phyloP scores from a whole-genome alignment of 164 flowering plant species.

The Euptelea pleiosperma region DNA sequence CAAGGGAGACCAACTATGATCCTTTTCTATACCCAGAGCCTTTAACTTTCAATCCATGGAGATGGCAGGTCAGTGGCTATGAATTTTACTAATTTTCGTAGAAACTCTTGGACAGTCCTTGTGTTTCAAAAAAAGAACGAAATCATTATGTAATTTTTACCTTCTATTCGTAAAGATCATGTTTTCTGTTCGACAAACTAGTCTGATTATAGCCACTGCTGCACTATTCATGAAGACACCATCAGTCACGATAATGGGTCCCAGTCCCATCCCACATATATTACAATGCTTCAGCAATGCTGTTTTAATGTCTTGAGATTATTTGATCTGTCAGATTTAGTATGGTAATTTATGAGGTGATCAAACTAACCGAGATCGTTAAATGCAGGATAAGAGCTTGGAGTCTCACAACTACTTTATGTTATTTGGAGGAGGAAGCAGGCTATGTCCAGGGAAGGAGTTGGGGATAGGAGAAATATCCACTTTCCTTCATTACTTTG shows the following conservation, averaged over 20 bases:
- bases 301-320: too few species aligned
- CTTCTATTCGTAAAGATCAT: too few species aligned
- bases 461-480: slow-evolving; percentile 72
- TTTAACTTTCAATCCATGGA: slow-evolving; percentile 52
- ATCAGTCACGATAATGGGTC: too few species aligned
- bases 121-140: too few species aligned
- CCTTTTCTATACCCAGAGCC: slow-evolving; percentile 47
- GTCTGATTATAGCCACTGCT: too few species aligned
- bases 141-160: too few species aligned
- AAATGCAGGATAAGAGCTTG: slow-evolving; percentile 54
- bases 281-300: too few species aligned
- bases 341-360: not conserved
- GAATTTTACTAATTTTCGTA: not conserved
- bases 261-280: too few species aligned
- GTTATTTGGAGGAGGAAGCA: slow-evolving; percentile 80
- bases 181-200: too few species aligned
- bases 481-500: slow-evolving; percentile 76
- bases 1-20: slow-evolving; percentile 49
- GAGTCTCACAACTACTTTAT: slow-evolving; percentile 57
- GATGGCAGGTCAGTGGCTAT: slow-evolving; percentile 48
- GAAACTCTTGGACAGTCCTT: too few species aligned
- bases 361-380: not conserved
- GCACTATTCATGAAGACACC: too few species aligned
- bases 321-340: too few species aligned
- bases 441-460: slow-evolving; percentile 93